These are phyloP conservation scores for Oxyria digyna DNA, from an alignment of 148 eudicot species.

Conservation along the genomic window DNA sequence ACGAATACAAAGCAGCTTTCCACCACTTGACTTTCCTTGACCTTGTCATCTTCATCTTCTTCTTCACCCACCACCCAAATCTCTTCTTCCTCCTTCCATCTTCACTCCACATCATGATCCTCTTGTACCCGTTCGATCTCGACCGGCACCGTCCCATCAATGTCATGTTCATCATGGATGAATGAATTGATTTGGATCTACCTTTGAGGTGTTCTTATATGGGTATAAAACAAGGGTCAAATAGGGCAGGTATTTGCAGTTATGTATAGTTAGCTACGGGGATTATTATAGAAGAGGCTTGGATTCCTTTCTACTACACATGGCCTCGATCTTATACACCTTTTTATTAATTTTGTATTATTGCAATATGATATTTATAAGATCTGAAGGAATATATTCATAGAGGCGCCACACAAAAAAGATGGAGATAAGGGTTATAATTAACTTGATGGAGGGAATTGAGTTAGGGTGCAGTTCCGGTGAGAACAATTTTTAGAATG, in stretches of 20 bases:
- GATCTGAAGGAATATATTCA: not conserved
- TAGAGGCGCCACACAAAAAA: not conserved
- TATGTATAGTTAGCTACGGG: not conserved
- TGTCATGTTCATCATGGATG: not conserved
- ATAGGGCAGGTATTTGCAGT: slow-evolving; percentile 2
- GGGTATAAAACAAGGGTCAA: not conserved
- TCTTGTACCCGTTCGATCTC: not conserved
- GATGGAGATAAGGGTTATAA: not conserved
- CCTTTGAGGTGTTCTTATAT: not conserved
- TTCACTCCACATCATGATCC: not conserved
- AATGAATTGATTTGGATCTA: not conserved
- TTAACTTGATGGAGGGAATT: not conserved
- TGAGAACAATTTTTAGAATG: too few species aligned
- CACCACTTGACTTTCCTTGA: slow-evolving; percentile 2
- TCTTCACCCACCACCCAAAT: slow-evolving; percentile 3
- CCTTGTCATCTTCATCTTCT: not conserved
- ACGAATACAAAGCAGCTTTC: not conserved
- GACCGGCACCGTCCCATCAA: not conserved
- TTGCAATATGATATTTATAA: not conserved
- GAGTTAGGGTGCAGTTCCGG: too few species aligned
- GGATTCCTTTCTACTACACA: not conserved
- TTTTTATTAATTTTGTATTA: not conserved
- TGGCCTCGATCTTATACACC: slow-evolving; percentile 3
- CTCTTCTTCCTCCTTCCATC: not conserved
- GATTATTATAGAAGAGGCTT: not conserved